Evolutionary conservation across 805 yeast genomes (phyloP), one percentile per base, ranked within the genome.

Genomic region (Teunomyces lycoperdinae): DNA sequence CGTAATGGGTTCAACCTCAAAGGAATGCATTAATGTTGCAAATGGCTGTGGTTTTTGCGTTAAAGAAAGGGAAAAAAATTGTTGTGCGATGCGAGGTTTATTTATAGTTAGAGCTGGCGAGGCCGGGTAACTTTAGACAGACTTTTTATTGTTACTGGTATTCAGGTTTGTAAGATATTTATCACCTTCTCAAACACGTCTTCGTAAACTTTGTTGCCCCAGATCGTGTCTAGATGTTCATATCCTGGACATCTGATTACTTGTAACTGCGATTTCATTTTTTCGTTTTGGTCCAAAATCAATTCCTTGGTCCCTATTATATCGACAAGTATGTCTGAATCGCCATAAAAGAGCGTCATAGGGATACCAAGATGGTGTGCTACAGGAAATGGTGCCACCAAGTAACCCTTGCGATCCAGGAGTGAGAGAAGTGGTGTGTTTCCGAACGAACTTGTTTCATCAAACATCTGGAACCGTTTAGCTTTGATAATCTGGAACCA

Each of bases 1-100:
- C 83, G 68, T 69, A 68, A 68, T 64, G 81, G 82, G 77, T 76
- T 79, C 80, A 79, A 77, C 86, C 86, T 81, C 85, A 65, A 77
- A 75, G 81, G 77, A 78, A 80, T 77, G 81, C 86, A 73, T 76
- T 78, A 64, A 58, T 72, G 80, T 70, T 73, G 80, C 73, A 76
- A 73, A 69, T 72, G 84, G 76, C 85, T 77, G 87, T 82, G 80
- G 71, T 58, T 62, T 75, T 78, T 80, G 85, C 85, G 85, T 81
- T 78, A 68, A 59, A 43, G 58, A 61, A 52, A 45, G 55, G 46
- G 52, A 43, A 51, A 46, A 46, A 39, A 31, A 36, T 47, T 43
- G 32, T 43, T 44, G 43, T 27, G 43, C 33, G 40, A 4, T 28
- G 10, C 26, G 42, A 32, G 40, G 20, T 9, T 46, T 28, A 31